Conservation (phyloP, 169 alveolate genomes). For the Eimeria praecox region DNA sequence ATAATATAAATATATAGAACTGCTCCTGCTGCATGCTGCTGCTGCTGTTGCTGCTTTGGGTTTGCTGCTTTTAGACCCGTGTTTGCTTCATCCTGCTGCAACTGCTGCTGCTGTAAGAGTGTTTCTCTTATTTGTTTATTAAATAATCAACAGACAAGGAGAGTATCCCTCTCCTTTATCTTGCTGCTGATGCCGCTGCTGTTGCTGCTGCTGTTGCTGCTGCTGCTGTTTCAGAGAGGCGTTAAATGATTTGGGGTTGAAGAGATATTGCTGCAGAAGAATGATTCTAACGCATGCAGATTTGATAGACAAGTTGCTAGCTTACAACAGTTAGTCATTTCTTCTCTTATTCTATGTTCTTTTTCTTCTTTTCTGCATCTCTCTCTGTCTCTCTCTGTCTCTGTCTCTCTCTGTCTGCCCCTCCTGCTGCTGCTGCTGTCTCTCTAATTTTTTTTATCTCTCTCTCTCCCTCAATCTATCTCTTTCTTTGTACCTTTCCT, state of each 20-base stretch:
- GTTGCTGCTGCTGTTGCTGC: no score
- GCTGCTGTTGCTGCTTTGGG: not conserved
- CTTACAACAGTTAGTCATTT: conserved; percentile 94
- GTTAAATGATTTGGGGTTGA: conserved; percentile 95
- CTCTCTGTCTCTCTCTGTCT: not conserved
- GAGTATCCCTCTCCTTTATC: no score
- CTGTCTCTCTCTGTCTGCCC: no score
- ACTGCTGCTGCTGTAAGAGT: no score
- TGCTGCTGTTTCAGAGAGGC: conserved; percentile 91
- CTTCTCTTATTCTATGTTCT: not conserved
- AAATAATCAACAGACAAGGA: no score
- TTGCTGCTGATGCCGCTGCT: no score
- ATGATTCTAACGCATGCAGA: conserved; percentile 99
- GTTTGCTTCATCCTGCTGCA: no score
- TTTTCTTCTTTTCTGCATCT: not conserved
- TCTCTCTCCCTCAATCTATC: no score
- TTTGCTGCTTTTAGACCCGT: no score
- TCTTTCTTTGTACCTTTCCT: no score
- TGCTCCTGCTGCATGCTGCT: not conserved
- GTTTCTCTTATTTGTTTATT: no score
- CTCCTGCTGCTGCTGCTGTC: not conserved
- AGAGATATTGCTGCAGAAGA: conserved; percentile 94
- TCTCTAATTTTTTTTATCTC: no score
- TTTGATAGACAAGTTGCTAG: conserved; percentile 97
- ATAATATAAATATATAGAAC: not conserved